Conservation (phyloP, 1,139 yeast genomes). For the Nematodospora anomalae region DNA sequence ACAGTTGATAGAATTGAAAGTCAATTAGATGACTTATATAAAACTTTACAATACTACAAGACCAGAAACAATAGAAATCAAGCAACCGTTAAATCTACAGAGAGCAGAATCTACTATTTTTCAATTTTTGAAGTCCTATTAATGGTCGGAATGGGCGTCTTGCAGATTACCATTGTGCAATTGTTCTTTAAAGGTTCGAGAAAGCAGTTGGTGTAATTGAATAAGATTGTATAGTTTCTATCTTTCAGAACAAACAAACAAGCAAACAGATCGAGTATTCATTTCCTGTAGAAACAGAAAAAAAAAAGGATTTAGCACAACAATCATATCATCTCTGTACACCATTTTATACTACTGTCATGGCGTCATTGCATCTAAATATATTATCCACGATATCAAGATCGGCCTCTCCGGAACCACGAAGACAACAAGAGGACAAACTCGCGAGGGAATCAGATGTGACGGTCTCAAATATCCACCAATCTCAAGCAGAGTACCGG, state of each 20-base stretch:
- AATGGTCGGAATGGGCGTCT: conserved; percentile 82
- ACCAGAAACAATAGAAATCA: conserved; percentile 93
- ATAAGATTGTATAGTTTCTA: too few species aligned
- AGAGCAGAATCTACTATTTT: conserved; percentile 81
- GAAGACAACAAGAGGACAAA: conserved; percentile 36
- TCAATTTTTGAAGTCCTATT: conserved; percentile 77
- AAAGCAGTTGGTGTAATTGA: conserved; percentile 73
- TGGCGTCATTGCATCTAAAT: conserved; percentile 8
- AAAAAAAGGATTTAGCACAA: conserved; percentile 2
- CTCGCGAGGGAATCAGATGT: conserved; percentile 77
- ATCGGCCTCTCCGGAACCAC: conserved; percentile 12
- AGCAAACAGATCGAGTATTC: neutral
- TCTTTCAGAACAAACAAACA: too few species aligned
- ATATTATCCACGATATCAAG: conserved; percentile 9
- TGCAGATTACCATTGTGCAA: conserved; percentile 83
- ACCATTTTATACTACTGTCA: too few species aligned
- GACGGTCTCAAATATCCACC: conserved; percentile 54
- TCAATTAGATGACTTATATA: conserved; percentile 63
- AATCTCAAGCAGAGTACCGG: conserved; percentile 59
- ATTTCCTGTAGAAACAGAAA: too few species aligned
- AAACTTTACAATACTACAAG: conserved; percentile 77
- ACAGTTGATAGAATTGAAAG: conserved; percentile 64
- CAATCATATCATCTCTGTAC: neutral
- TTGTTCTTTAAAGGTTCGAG: conserved; percentile 83
- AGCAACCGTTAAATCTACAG: conserved; percentile 86